These are phyloP conservation scores for Phytopythium mirpurense DNA, from an alignment of 352 stramenopile species.

Conservation along the genomic window DNA sequence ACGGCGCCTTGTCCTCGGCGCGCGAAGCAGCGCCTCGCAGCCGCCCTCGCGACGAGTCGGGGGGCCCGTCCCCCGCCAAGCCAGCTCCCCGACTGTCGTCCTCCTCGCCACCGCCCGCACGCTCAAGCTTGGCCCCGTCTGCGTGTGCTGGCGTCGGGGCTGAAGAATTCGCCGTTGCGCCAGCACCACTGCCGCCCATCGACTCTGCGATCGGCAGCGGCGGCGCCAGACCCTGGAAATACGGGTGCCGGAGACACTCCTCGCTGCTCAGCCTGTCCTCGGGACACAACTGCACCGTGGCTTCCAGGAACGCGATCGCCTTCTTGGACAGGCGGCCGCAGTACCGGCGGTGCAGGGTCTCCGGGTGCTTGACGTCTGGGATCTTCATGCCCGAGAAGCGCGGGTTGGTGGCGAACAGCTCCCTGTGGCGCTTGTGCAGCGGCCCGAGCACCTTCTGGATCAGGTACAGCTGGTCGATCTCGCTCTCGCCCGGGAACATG, in stretches of 20 bases:
- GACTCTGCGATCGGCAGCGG: background rate
- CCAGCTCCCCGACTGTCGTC: background rate
- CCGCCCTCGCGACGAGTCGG: constrained; percentile 32
- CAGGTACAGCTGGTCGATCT: constrained; percentile 98
- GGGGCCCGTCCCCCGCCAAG: background rate
- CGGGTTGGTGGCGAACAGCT: constrained; percentile 90
- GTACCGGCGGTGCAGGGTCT: constrained; percentile 90
- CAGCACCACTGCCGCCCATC: background rate
- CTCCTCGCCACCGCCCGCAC: background rate
- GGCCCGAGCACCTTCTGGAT: constrained; percentile 99
- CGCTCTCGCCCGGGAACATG: constrained; percentile 98
- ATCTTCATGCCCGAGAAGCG: constrained; percentile 92
- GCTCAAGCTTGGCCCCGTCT: background rate
- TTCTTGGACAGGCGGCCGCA: constrained; percentile 83
- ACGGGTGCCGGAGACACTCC: constrained; percentile 81
- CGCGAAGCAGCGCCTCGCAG: constrained; percentile 29
- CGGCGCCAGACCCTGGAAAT: constrained; percentile 76
- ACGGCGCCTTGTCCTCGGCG: constrained; percentile 35
- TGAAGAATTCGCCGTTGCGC: background rate
- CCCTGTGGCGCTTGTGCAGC: constrained; percentile 89
- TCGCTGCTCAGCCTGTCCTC: constrained; percentile 69
- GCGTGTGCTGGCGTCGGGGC: background rate
- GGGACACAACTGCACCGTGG: constrained; percentile 69
- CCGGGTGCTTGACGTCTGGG: constrained; percentile 84
- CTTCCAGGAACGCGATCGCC: constrained; percentile 77